Evolutionary conservation across 208 protist genomes (phyloP).

Genomic region (Histomonas meleagridis): DNA sequence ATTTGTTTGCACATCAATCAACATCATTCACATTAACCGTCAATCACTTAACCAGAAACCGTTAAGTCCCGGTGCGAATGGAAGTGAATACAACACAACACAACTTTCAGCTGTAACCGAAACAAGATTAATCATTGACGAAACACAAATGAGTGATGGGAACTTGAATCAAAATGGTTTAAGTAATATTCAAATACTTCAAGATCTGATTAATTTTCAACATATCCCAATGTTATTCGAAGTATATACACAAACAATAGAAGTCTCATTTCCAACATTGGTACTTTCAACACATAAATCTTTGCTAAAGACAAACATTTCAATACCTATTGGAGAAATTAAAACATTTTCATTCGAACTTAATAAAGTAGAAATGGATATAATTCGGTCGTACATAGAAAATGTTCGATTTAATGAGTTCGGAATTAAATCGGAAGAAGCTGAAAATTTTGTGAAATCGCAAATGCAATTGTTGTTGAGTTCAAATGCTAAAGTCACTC

Average conservation of each 20-base stretch:
- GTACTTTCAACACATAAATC: background rate
- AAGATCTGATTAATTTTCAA: background rate
- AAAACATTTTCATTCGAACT: background rate
- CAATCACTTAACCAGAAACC: background rate
- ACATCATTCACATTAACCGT: background rate
- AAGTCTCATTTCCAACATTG: background rate
- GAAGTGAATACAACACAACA: background rate
- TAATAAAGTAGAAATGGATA: background rate
- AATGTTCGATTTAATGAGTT: background rate
- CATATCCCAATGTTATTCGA: background rate
- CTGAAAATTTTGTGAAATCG: background rate
- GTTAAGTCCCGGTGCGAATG: background rate
- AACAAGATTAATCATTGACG: constrained; percentile 1
- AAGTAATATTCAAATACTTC: background rate
- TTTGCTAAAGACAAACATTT: background rate
- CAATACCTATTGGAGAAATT: background rate
- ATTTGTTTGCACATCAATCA: background rate
- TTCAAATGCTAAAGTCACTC: background rate
- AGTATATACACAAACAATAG: background rate
- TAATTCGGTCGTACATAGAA: background rate
- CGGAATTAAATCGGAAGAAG: background rate
- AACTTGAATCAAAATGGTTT: background rate
- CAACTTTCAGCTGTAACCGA: background rate
- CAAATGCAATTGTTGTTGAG: background rate
- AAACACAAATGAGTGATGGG: background rate